Conservation (phyloP, 164 flowering plant species). For the Berberis vulgaris region DNA sequence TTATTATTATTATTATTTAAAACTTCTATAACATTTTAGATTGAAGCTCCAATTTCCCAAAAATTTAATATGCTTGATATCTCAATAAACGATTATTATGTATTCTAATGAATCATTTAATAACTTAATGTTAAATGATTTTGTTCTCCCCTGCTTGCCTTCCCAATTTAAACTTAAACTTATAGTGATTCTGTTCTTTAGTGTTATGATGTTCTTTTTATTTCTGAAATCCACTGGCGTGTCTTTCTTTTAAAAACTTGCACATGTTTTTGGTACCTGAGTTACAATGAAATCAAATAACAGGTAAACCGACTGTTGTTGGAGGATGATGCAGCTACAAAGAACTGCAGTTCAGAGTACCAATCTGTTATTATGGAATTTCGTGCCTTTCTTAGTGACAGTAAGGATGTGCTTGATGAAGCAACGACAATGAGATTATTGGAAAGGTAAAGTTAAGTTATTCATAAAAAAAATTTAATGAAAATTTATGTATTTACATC, state of each 20-base stretch:
- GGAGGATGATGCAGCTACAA: conserved; percentile 73
- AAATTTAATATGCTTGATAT: too few relatives aligned
- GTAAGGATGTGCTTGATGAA: conserved; percentile 96
- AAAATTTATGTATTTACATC: too few relatives aligned
- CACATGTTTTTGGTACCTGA: background rate
- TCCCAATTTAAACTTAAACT: too few relatives aligned
- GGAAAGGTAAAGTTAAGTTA: conserved; percentile 51
- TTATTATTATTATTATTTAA: too few relatives aligned
- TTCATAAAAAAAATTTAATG: background rate
- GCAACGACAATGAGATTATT: conserved; percentile 88
- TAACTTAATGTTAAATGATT: too few relatives aligned
- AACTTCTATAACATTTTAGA: too few relatives aligned
- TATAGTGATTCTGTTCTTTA: too few relatives aligned
- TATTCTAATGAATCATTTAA: too few relatives aligned
- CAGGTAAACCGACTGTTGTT: conserved; percentile 87
- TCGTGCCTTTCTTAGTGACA: conserved; percentile 92
- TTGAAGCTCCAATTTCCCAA: too few relatives aligned
- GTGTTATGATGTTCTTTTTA: too few relatives aligned
- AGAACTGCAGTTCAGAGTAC: conserved; percentile 61
- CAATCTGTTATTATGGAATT: conserved; percentile 69
- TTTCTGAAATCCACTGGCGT: background rate
- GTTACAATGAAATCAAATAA: background rate
- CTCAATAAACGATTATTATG: too few relatives aligned
- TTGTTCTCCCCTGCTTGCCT: too few relatives aligned
- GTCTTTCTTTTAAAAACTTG: background rate